These are phyloP conservation scores for Pistacia integerrima DNA, from an alignment of 345 rosid species.

Conservation along the genomic window DNA sequence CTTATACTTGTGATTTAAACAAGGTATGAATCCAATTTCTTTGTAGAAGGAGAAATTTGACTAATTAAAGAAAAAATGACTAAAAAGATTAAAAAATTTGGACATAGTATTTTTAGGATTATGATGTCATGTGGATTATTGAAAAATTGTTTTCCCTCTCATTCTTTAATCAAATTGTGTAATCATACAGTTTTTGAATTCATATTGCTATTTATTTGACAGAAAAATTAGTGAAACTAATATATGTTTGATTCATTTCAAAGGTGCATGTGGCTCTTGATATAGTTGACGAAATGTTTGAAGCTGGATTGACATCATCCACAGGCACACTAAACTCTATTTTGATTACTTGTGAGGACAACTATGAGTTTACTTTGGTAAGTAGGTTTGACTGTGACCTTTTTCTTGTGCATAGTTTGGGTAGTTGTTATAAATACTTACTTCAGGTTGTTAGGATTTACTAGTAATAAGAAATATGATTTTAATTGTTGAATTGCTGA, in stretches of 20 bases:
- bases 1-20: slow-evolving; percentile 47
- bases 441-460: neutral
- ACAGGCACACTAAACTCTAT: slow-evolving; percentile 47
- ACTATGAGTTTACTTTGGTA: slow-evolving; percentile 73
- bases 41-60: slow-evolving; percentile 4
- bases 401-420: neutral
- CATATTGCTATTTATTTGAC: neutral
- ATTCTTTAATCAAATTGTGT: neutral
- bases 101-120: neutral
- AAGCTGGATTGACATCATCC: slow-evolving; percentile 53
- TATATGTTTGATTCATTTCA: slow-evolving; percentile 20
- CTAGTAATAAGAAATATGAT: neutral
- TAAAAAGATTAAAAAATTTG: neutral
- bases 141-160: neutral
- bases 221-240: slow-evolving; percentile 9
- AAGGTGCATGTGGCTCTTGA: slow-evolving; percentile 84
- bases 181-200: neutral
- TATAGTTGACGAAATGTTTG: slow-evolving; percentile 60
- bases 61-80: neutral
- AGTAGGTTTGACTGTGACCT: neutral
- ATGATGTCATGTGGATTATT: neutral
- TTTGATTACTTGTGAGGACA: slow-evolving; percentile 56
- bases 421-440: neutral
- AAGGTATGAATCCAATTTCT: slow-evolving; percentile 49
- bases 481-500: neutral